phyloP scores from a whole-genome alignment of 306 rosid species.

The Citrullus amarus region DNA sequence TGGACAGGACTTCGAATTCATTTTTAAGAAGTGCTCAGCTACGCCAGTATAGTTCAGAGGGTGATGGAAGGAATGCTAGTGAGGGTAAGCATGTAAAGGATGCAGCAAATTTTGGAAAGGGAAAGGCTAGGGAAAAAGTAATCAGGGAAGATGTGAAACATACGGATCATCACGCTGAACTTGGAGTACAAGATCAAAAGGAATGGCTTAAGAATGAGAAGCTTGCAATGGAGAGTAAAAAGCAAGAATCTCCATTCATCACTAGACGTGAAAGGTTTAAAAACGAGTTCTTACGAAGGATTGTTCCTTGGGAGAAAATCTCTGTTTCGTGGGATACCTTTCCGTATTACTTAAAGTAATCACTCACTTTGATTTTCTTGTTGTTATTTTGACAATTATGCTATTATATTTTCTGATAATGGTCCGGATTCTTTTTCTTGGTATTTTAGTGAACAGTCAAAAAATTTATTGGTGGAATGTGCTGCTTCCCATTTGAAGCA shows the following conservation, averaged over 20 bases:
- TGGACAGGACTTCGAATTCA: slow-evolving; percentile 17
- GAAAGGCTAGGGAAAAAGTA: slow-evolving; percentile 27
- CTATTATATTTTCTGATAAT: background rate
- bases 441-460: slow-evolving; percentile 54
- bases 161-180: slow-evolving; percentile 50
- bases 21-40: slow-evolving; percentile 33
- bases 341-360: slow-evolving; percentile 82
- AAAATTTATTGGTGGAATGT: slow-evolving; percentile 76
- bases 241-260: slow-evolving; percentile 62
- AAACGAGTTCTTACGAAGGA: slow-evolving; percentile 68
- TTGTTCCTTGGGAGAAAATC: slow-evolving; percentile 91
- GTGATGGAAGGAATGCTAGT: slow-evolving; percentile 80
- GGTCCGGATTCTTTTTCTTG: background rate
- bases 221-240: slow-evolving; percentile 55
- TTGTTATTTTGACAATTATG: background rate
- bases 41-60: slow-evolving; percentile 58
- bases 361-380: slow-evolving; percentile 8
- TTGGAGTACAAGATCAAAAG: slow-evolving; percentile 78
- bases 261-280: slow-evolving; percentile 65
- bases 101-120: slow-evolving; percentile 37
- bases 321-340: slow-evolving; percentile 83
- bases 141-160: slow-evolving; percentile 29
- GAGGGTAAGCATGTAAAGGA: slow-evolving; percentile 57
- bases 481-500: slow-evolving; percentile 78
- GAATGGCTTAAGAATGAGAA: slow-evolving; percentile 79